phyloP scores from a whole-genome alignment of 2,329 filamentous ascomycete species.

The Daldinia sp. region DNA sequence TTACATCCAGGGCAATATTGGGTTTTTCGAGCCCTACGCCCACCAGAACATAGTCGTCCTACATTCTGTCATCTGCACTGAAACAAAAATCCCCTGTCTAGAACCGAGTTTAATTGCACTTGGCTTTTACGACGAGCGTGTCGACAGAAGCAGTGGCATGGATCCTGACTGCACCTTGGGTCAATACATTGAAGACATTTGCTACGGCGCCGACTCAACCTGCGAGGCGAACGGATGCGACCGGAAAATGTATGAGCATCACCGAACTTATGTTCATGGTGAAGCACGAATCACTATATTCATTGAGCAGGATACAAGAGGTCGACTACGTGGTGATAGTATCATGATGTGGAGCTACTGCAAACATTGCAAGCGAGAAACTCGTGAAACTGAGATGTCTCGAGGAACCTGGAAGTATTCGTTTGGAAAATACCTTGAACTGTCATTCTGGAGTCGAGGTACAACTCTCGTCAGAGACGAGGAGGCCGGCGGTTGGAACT shows the following conservation, averaged over 20 bases:
- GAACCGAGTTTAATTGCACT: constrained; percentile 92
- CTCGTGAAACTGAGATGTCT: constrained; percentile 90
- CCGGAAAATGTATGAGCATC: constrained; percentile 89
- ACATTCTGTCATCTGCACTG: constrained; percentile 93
- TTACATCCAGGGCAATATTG: constrained; percentile 87
- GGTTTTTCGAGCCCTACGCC: constrained; percentile 92
- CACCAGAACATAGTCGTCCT: constrained; percentile 97
- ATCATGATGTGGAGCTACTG: constrained; percentile 99
- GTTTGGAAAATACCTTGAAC: constrained; percentile 96
- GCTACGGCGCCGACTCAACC: constrained; percentile 77
- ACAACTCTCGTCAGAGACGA: constrained; percentile 78
- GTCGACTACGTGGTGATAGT: constrained; percentile 64
- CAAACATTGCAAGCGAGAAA: constrained; percentile 90
- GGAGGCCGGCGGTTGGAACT: constrained; percentile 59
- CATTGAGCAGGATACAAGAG: constrained; percentile 75
- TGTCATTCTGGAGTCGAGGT: constrained; percentile 94
- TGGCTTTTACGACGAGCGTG: constrained; percentile 93
- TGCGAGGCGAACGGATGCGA: constrained; percentile 90
- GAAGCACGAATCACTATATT: constrained; percentile 93
- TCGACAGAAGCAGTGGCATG: constrained; percentile 71
- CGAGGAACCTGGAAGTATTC: constrained; percentile 97
- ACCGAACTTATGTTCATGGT: constrained; percentile 96
- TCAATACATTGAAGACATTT: constrained; percentile 94
- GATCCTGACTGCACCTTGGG: constrained; percentile 92
- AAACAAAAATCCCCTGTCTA: constrained; percentile 91